A percentile compares a stretch with the other conserved stretches of the same genome.
Conservation (phyloP, 345 rosid genomes). For the Geranium brycei region DNA sequence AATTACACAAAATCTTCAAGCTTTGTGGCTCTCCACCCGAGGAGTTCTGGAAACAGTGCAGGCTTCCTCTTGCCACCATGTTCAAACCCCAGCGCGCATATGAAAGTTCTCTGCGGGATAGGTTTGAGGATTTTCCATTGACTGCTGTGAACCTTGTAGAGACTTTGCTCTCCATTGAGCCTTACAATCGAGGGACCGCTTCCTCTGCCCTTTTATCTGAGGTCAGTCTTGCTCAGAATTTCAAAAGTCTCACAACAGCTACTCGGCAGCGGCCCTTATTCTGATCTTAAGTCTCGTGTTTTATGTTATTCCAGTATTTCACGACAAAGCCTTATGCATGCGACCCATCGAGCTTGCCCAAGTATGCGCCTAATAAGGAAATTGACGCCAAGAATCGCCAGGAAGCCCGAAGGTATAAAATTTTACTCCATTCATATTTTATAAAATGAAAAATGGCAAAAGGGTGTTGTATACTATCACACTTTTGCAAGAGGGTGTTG, state of each 20-base stretch:
- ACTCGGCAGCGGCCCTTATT: background rate
- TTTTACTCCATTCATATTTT: too few relatives aligned
- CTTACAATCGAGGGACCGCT: constrained; percentile 14
- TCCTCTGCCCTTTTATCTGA: constrained; percentile 9
- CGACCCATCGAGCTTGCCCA: constrained; percentile 18
- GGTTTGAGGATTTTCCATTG: constrained; percentile 5
- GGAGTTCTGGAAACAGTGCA: constrained; percentile 22
- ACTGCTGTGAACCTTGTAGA: constrained; percentile 5
- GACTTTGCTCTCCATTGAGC: constrained; percentile 10
- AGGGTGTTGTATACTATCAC: too few relatives aligned
- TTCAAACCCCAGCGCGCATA: constrained; percentile 14
- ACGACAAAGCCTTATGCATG: constrained; percentile 12
- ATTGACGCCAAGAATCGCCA: constrained; percentile 15
- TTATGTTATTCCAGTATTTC: constrained; percentile 12
- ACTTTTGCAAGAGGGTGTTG: too few relatives aligned
- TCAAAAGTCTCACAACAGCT: background rate
- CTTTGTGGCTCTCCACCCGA: constrained; percentile 32
- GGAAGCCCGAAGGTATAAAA: constrained; percentile 7
- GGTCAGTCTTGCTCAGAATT: background rate
- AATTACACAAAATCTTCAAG: constrained; percentile 35
- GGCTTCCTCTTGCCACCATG: constrained; percentile 14
- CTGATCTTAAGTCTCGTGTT: background rate
- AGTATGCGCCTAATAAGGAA: constrained; percentile 18
- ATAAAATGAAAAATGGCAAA: too few relatives aligned
- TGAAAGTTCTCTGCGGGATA: constrained; percentile 11